Evolutionary conservation across 768 basidiomycete species (phyloP).

Genomic region (Amylocystis lapponica): DNA sequence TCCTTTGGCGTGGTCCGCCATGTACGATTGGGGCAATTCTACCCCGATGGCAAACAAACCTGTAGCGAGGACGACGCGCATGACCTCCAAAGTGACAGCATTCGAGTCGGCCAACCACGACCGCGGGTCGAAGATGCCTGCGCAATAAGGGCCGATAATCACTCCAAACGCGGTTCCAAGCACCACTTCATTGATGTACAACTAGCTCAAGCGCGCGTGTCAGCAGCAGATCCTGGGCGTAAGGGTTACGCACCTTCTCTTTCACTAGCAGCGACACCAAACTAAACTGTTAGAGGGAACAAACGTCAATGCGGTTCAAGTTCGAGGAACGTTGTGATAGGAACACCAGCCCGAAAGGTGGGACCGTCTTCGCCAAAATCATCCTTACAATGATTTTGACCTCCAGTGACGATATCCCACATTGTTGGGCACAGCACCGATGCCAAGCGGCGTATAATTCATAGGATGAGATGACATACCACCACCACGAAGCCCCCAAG

Average conservation of each 20-base stretch:
- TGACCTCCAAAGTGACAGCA: constrained; percentile 79
- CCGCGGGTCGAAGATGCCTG: constrained; percentile 70
- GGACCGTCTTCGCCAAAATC: no score
- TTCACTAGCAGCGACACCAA: constrained; percentile 78
- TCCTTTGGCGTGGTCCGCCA: constrained; percentile 72
- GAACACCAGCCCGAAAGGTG: no score
- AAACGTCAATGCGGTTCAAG: background rate
- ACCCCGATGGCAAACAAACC: constrained; percentile 95
- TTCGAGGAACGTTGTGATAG: no score
- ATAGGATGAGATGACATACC: no score
- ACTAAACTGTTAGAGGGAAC: constrained; percentile 62
- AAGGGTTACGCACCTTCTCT: constrained; percentile 50
- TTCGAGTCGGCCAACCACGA: constrained; percentile 55
- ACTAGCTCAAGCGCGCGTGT: constrained; percentile 30
- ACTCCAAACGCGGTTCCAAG: constrained; percentile 73
- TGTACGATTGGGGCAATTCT: constrained; percentile 83
- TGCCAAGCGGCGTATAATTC: no score
- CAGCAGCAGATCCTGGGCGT: background rate
- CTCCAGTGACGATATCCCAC: no score
- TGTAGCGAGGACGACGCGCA: constrained; percentile 82
- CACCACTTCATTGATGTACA: constrained; percentile 92
- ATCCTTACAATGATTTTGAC: no score
- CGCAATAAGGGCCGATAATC: constrained; percentile 66
- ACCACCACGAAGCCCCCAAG: constrained; percentile 52
- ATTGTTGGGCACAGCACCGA: no score